Conservation (phyloP, 2,329 filamentous ascomycete genomes). For the Dactylonectria estremocensis region DNA sequence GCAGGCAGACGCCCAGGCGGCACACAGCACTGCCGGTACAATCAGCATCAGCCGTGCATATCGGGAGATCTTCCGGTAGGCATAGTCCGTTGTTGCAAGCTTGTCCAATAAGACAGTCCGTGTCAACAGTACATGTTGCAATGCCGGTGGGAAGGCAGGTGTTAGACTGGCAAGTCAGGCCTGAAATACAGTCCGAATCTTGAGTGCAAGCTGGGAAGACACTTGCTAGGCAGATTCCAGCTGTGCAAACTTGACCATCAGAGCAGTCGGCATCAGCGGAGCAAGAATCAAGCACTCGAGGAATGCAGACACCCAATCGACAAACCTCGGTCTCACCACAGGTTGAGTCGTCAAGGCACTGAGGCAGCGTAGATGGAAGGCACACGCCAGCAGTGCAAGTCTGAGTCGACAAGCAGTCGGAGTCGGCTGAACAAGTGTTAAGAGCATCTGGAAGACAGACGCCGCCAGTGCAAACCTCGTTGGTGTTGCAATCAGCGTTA, state of each 20-base stretch:
- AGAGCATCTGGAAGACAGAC: conserved; percentile 9
- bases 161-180: conserved; percentile 6
- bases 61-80: conserved; percentile 2
- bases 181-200: neutral
- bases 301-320: conserved; percentile 15
- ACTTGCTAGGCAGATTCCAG: conserved; percentile 2
- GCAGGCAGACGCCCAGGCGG: conserved; percentile 9
- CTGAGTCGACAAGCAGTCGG: neutral
- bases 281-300: neutral
- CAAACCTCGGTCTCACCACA: neutral
- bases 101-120: conserved; percentile 1
- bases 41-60: neutral
- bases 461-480: conserved; percentile 9
- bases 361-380: conserved; percentile 12
- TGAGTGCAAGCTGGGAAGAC: conserved; percentile 10
- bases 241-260: neutral
- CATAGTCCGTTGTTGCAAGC: conserved; percentile 18
- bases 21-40: conserved; percentile 7
- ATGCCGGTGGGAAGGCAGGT: conserved; percentile 11
- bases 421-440: neutral
- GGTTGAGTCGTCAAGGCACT: conserved; percentile 13
- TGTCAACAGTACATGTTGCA: neutral
- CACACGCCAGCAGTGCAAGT: conserved; percentile 16
- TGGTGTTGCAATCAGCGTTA: neutral
- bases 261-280: neutral